Evolutionary conservation across 108 stramenopile species (phyloP).

Genomic region (Bacterosira constricta): DNA sequence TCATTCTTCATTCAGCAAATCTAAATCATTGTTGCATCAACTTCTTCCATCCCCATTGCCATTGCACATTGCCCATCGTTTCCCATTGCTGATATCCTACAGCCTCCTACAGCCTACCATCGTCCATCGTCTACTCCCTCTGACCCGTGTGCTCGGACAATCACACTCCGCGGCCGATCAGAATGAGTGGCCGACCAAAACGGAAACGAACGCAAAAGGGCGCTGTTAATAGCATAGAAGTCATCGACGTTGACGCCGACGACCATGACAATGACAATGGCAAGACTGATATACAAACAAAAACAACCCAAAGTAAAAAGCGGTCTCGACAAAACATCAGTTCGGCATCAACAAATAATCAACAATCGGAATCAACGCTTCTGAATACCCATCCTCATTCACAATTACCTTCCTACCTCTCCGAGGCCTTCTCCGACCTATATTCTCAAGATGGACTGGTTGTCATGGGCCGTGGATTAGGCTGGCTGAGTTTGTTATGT

Average conservation of each 20-base stretch:
- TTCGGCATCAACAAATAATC: neutral
- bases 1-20: too few relatives aligned
- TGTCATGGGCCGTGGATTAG: slow-evolving; percentile 91
- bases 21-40: too few relatives aligned
- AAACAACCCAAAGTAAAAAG: neutral
- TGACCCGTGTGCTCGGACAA: too few relatives aligned
- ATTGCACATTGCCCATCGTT: too few relatives aligned
- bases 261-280: neutral
- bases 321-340: neutral
- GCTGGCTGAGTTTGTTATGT: slow-evolving; percentile 71
- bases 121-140: neutral
- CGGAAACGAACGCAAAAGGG: neutral
- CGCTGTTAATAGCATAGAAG: neutral
- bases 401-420: slow-evolving; percentile 75
- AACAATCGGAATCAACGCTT: neutral
- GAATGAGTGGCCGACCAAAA: neutral
- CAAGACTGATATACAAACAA: neutral
- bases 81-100: too few relatives aligned
- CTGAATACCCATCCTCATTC: slow-evolving; percentile 42
- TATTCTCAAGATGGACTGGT: slow-evolving; percentile 91
- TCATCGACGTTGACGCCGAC: neutral
- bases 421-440: slow-evolving; percentile 89
- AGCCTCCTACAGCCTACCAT: neutral
- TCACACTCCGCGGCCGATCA: neutral
- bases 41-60: too few relatives aligned